These are phyloP conservation scores for Opeltia flavorubescens DNA, from an alignment of 495 filamentous ascomycete genomes.

Conservation along the genomic window DNA sequence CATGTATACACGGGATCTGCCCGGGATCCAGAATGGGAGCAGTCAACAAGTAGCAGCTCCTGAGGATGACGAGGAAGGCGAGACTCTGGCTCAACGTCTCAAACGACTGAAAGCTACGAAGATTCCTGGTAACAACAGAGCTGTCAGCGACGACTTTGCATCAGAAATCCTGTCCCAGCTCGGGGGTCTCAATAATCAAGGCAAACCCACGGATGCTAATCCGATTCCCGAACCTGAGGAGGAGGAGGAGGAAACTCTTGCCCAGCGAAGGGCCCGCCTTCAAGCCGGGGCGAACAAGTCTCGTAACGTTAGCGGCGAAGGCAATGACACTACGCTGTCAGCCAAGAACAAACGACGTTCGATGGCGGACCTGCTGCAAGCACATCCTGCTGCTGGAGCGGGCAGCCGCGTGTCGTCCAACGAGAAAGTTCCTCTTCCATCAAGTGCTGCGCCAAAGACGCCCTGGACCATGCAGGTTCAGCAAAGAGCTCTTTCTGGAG, in stretches of 20 bases:
- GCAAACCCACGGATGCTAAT: slow-evolving; percentile 15
- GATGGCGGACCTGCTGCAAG: slow-evolving; percentile 55
- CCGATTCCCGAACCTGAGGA: slow-evolving; percentile 15
- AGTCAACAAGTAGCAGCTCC: slow-evolving; percentile 1
- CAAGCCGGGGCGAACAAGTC: slow-evolving; percentile 50
- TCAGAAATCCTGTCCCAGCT: slow-evolving; percentile 63
- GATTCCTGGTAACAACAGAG: slow-evolving; percentile 33
- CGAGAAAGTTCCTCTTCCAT: slow-evolving; percentile 2
- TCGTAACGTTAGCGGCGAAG: slow-evolving; percentile 19
- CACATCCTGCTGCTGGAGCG: slow-evolving; percentile 32
- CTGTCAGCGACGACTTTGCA: slow-evolving; percentile 65
- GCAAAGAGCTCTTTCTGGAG: slow-evolving; percentile 10
- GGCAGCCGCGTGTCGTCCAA: slow-evolving; percentile 9
- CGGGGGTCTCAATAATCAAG: slow-evolving; percentile 24
- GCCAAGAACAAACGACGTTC: slow-evolving; percentile 35
- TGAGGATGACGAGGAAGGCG: slow-evolving; percentile 41
- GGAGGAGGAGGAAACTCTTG: slow-evolving; percentile 70
- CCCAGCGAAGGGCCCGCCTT: slow-evolving; percentile 67
- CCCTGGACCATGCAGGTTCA: slow-evolving; percentile 13
- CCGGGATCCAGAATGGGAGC: slow-evolving; percentile 6
- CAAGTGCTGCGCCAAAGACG: slow-evolving; percentile 3
- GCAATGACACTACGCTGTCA: slow-evolving; percentile 16
- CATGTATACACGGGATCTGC: slow-evolving; percentile 21
- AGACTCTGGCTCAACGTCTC: slow-evolving; percentile 66
- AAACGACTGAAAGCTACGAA: slow-evolving; percentile 46